Conservation (phyloP, 2,329 filamentous ascomycete species). For the Thielaviopsis ethacetica region DNA sequence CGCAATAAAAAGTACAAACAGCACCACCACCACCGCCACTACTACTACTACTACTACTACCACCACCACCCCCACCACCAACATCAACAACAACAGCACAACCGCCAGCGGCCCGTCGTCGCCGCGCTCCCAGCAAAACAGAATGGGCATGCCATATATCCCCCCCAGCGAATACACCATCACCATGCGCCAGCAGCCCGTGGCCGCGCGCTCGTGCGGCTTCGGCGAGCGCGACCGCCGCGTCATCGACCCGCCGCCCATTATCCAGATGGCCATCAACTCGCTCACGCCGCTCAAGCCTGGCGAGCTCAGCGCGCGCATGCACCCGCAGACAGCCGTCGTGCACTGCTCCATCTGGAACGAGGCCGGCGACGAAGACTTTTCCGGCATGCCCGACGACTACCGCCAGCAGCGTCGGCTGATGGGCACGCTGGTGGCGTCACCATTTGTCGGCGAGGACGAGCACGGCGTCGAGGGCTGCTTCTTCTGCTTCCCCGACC, state of each 20-base stretch:
- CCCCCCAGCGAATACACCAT: conserved; percentile 26
- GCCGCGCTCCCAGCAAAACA: not conserved
- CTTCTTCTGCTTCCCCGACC: conserved; percentile 74
- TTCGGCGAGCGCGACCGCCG: conserved; percentile 70
- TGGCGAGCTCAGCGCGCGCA: conserved; percentile 28
- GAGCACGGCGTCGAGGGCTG: conserved; percentile 58
- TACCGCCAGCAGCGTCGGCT: conserved; percentile 56
- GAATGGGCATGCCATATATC: not conserved
- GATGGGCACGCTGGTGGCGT: conserved; percentile 66
- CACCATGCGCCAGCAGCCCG: conserved; percentile 58
- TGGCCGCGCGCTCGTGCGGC: conserved; percentile 63
- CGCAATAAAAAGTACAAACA: too few relatives aligned
- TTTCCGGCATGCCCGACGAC: conserved; percentile 55
- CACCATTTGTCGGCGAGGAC: conserved; percentile 60
- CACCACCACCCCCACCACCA: not conserved
- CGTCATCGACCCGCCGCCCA: conserved; percentile 71
- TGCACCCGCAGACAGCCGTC: conserved; percentile 50
- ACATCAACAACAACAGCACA: too few relatives aligned
- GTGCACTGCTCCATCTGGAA: conserved; percentile 66
- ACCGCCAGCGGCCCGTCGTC: not conserved
- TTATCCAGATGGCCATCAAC: conserved; percentile 55
- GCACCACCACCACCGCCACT: too few relatives aligned
- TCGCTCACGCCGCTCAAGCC: conserved; percentile 35
- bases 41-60: too few relatives aligned
- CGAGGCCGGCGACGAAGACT: conserved; percentile 48